Conservation (phyloP, 2,329 filamentous ascomycete species). For the Phialophora tarda region DNA sequence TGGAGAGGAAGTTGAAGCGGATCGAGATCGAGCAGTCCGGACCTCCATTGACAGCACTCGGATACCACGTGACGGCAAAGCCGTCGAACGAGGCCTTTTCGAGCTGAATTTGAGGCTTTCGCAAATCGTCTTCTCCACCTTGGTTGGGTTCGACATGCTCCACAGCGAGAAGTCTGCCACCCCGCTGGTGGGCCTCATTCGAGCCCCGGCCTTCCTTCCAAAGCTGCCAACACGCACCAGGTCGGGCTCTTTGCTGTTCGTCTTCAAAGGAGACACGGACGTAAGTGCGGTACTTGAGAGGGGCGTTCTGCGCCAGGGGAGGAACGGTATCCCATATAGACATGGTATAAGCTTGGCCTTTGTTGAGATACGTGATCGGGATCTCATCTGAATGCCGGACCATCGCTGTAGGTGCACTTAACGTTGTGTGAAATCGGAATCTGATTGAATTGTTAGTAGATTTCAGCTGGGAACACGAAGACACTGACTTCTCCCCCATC, state of each 20-base stretch:
- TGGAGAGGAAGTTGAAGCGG: conserved; percentile 97
- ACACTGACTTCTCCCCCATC: conserved; percentile 60
- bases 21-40: conserved; percentile 86
- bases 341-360: conserved; percentile 91
- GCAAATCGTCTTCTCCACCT: conserved; percentile 60
- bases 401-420: conserved; percentile 97
- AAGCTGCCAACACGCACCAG: conserved; percentile 82
- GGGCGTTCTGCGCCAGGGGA: conserved; percentile 62
- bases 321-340: conserved; percentile 79
- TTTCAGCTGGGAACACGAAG: background rate
- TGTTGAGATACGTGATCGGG: conserved; percentile 97
- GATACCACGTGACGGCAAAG: conserved; percentile 88
- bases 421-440: conserved; percentile 86
- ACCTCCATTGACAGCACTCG: conserved; percentile 65
- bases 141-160: conserved; percentile 80
- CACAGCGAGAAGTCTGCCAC: conserved; percentile 89
- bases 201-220: conserved; percentile 98
- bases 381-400: conserved; percentile 88
- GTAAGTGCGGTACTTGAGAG: conserved; percentile 77
- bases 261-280: conserved; percentile 97
- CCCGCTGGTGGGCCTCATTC: conserved; percentile 91
- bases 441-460: conserved; percentile 49
- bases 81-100: conserved; percentile 87
- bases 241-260: conserved; percentile 85
- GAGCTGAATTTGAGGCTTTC: conserved; percentile 68